Conservation (phyloP, 2,329 filamentous ascomycete genomes). For the Fusarium globosum region DNA sequence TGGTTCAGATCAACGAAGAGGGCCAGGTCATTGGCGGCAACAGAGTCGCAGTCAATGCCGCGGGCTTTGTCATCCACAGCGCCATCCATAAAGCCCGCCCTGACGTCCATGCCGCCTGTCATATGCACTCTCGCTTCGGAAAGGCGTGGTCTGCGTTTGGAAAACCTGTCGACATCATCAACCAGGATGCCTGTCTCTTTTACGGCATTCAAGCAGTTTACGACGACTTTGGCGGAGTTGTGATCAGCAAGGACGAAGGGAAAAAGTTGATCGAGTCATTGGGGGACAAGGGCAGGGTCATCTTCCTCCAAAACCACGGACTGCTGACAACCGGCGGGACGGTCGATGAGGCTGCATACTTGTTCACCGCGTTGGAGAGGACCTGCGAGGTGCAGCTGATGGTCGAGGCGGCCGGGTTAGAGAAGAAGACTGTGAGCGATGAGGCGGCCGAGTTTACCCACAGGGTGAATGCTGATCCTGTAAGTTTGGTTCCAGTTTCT, state of each 20-base stretch:
- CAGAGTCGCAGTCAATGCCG: neutral
- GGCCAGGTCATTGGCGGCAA: neutral
- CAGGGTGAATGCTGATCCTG: neutral
- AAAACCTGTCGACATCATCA: neutral
- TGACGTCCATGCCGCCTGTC: neutral
- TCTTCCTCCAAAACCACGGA: neutral
- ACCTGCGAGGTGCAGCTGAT: neutral
- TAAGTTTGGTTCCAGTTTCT: neutral
- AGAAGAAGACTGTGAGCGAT: neutral
- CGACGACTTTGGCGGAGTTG: neutral
- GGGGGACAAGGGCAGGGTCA: neutral
- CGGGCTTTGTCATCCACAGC: neutral
- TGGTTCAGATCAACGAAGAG: neutral
- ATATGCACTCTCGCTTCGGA: neutral
- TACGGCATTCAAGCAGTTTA: neutral
- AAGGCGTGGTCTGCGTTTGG: neutral
- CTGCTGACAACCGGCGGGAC: neutral
- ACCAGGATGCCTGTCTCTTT: neutral
- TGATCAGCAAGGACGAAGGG: neutral
- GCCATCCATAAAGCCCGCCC: neutral
- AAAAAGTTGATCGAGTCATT: neutral
- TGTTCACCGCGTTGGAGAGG: neutral
- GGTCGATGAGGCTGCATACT: neutral
- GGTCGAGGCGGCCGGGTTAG: neutral
- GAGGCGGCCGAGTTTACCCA: neutral